Percentiles rank a stretch among this genome's conserved stretches.
phyloP scores from a whole-genome alignment of 441 rosid genomes.

The Arabidopsis hybrid region DNA sequence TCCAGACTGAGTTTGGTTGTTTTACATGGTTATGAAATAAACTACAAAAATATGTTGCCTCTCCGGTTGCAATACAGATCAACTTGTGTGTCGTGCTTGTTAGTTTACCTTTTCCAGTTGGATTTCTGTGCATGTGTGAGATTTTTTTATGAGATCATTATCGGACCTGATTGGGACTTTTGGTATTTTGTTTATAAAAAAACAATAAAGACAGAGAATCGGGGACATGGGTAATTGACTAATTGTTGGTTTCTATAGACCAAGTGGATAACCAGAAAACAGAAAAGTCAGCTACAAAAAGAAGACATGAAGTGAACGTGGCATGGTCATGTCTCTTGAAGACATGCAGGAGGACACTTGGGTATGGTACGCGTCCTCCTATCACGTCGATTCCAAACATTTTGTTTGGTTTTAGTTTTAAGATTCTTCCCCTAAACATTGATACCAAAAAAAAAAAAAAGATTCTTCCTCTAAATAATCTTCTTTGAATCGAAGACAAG shows the following conservation, averaged over 20 bases:
- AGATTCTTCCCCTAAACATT: constrained; percentile 10
- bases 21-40: constrained; percentile 35
- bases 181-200: constrained; percentile 11
- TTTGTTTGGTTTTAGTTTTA: constrained; percentile 17
- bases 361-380: constrained; percentile 43
- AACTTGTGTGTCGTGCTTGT: not conserved
- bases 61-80: constrained; percentile 9
- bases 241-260: constrained; percentile 16
- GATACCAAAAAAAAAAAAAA: no score
- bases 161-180: not conserved
- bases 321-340: constrained; percentile 31
- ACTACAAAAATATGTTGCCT: not conserved
- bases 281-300: not conserved
- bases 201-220: constrained; percentile 1
- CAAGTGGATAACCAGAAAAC: constrained; percentile 16
- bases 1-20: constrained; percentile 37
- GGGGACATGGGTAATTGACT: constrained; percentile 12
- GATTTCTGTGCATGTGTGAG: not conserved
- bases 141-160: not conserved
- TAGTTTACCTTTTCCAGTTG: not conserved
- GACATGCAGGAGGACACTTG: constrained; percentile 48
- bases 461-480: not conserved
- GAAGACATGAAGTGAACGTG: constrained; percentile 43
- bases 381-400: constrained; percentile 37
- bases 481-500: not conserved